phyloP scores from a whole-genome alignment of 805 yeast species.

The Hanseniaspora vineae region DNA sequence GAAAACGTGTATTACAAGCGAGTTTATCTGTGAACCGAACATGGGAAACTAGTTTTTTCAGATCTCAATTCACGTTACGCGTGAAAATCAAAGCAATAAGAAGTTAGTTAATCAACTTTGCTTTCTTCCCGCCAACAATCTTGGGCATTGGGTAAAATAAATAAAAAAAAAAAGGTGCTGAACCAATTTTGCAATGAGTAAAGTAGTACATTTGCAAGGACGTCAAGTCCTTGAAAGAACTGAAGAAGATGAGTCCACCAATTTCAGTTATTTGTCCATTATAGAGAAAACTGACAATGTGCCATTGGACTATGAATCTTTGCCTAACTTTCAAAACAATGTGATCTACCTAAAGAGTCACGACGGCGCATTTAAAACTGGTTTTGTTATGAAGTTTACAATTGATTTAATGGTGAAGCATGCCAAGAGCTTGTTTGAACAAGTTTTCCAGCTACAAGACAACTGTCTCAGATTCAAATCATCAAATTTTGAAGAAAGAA shows the following conservation, averaged over 20 bases:
- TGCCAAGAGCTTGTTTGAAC: slow-evolving; percentile 7
- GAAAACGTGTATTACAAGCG: too few species aligned
- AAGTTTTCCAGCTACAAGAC: slow-evolving; percentile 20
- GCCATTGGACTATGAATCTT: slow-evolving; percentile 12
- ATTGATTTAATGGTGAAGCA: slow-evolving; percentile 20
- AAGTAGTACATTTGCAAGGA: slow-evolving; percentile 8
- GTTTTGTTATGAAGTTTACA: slow-evolving; percentile 27
- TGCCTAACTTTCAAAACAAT: slow-evolving; percentile 11
- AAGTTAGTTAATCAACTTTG: too few species aligned
- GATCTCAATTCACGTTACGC: not conserved
- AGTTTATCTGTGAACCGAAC: too few species aligned
- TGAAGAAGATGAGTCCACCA: slow-evolving; percentile 9
- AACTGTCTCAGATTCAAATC: slow-evolving; percentile 22
- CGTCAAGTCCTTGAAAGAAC: slow-evolving; percentile 16
- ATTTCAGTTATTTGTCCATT: slow-evolving; percentile 16
- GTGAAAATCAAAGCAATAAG: too few species aligned
- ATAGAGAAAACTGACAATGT: slow-evolving; percentile 19
- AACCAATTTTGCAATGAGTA: slow-evolving; percentile 9
- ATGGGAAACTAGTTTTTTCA: not conserved
- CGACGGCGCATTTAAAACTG: slow-evolving; percentile 24
- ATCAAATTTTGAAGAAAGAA: slow-evolving; percentile 19
- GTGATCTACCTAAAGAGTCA: slow-evolving; percentile 27
- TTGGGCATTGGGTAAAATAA: too few species aligned
- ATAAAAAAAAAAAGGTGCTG: too few species aligned
- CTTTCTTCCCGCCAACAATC: too few species aligned